A percentile compares a stretch with the other conserved stretches of the same genome.
These are phyloP conservation scores for Omphalotus guepiniiformis DNA, from an alignment of 768 basidiomycete genomes.

Conservation along the genomic window DNA sequence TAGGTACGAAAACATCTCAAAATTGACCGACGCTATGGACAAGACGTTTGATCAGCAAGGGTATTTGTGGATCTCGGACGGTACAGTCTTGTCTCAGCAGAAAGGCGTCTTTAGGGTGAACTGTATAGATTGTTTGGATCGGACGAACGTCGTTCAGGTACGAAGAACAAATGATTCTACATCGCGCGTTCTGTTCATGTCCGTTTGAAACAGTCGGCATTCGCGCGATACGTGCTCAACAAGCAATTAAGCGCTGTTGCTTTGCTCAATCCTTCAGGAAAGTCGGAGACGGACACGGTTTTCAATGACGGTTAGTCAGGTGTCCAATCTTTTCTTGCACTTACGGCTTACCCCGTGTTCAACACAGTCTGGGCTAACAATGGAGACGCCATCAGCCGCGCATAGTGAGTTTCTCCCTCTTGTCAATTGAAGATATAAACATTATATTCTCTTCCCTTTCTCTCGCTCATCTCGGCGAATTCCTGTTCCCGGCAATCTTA, in stretches of 20 bases:
- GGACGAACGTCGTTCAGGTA: conserved; percentile 93
- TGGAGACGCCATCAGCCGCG: conserved; percentile 89
- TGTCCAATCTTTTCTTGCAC: neutral
- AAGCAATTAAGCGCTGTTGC: conserved; percentile 73
- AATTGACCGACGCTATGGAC: conserved; percentile 66
- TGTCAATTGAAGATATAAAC: neutral
- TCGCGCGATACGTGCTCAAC: conserved; percentile 79
- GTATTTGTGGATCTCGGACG: conserved; percentile 39
- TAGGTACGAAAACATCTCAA: conserved; percentile 88
- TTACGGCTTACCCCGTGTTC: neutral
- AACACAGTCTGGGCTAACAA: conserved; percentile 93
- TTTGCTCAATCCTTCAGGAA: conserved; percentile 53
- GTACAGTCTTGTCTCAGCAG: conserved; percentile 70
- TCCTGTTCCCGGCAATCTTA: too few relatives aligned
- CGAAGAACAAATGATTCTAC: conserved; percentile 9
- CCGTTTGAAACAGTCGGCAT: conserved; percentile 65
- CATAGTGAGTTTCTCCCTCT: conserved; percentile 53
- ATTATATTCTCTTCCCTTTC: neutral
- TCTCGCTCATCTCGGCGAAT: neutral
- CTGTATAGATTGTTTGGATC: conserved; percentile 93
- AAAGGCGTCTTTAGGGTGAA: conserved; percentile 86
- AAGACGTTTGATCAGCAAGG: conserved; percentile 78
- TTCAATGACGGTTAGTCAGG: conserved; percentile 69
- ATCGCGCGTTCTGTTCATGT: neutral
- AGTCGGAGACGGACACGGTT: conserved; percentile 60